Evolutionary conservation across 2,329 filamentous ascomycete species (phyloP), one percentile per base, ranked within the genome.

Genomic region (Coniochaeta sp.): DNA sequence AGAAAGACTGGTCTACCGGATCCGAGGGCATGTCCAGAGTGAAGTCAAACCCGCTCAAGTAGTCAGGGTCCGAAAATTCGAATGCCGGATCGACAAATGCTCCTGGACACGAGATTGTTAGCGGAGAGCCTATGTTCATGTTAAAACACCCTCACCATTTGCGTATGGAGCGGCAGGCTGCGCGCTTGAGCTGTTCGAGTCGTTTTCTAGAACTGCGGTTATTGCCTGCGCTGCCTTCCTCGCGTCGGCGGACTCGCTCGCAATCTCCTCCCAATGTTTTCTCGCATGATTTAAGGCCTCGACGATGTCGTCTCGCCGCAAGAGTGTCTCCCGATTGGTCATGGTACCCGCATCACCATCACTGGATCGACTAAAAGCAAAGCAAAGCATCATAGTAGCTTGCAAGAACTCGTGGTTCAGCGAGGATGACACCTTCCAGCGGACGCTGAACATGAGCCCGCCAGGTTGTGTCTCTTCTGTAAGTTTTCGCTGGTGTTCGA

Each of bases 331-430:
- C 9, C 33, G 18, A 12, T 22, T 22, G 8, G 33, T 12, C n/a
- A n/a, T n/a, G n/a, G 33, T 22, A 4, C 18, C 20, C 12, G 18
- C 10, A 6, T 24, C 20, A 2, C 12, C 38, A 9, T 42, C 38
- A 18, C 14, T 24, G n/a, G 38, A 26, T 24, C 38, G 18, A 18
- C 20, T 42, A 18, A 42, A 8, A 14, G 38, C 38, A 10, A 49
- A 49, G 16, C 47, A 49, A 9, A 49, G 47, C 18, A 49, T 28
- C 14, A 26, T 49, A 3, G 47, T 49, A 9, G 47, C 47, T 9
- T 28, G 47, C 22, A 49, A 6, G 20, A 49, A 35, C 18, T 49
- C 47, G 30, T 49, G 47, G 28, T 26, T 49, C 20, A 49, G 31
- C 4, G 47, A 26, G 3, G 47, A 33, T 6, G 47, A 33, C 4